A percentile compares a stretch with the other conserved stretches of the same genome.
Conservation (phyloP, 2,329 filamentous ascomycete species). For the Hymenoscyphus salicellus region DNA sequence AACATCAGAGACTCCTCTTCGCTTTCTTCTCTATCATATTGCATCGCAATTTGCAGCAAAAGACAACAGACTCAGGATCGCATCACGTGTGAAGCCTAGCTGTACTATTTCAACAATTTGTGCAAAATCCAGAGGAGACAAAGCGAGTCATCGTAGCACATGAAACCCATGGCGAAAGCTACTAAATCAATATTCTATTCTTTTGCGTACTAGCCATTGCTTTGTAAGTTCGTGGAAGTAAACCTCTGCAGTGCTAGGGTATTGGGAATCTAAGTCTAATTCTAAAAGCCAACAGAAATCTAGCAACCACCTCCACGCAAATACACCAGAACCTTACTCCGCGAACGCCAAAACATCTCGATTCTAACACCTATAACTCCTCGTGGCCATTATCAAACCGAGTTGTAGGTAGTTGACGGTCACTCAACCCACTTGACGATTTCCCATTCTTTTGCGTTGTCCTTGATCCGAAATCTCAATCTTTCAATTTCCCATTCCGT, state of each 20-base stretch:
- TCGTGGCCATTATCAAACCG: neutral
- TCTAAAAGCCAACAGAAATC: constrained; percentile 6
- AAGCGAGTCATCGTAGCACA: too few relatives aligned
- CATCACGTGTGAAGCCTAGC: neutral
- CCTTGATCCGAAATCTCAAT: constrained; percentile 64
- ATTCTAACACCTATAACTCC: neutral
- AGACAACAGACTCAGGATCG: neutral
- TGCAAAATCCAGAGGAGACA: too few relatives aligned
- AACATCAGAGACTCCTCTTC: neutral
- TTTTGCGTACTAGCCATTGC: neutral
- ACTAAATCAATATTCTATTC: neutral
- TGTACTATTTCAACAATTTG: neutral
- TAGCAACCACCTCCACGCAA: neutral
- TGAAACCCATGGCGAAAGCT: too few relatives aligned
- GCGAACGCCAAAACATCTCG: neutral
- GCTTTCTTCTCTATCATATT: neutral
- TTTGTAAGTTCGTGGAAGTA: neutral
- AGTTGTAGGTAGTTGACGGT: constrained; percentile 2
- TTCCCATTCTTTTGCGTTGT: constrained; percentile 62
- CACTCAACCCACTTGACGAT: constrained; percentile 55
- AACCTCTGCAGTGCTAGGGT: neutral
- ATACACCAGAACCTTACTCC: neutral
- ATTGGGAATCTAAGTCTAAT: neutral
- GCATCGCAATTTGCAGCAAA: neutral
- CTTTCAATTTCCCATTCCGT: constrained; percentile 69